Base-by-base conservation (phyloP, 2,329 filamentous ascomycete genomes). In the Aureobasidium sp. region DNA sequence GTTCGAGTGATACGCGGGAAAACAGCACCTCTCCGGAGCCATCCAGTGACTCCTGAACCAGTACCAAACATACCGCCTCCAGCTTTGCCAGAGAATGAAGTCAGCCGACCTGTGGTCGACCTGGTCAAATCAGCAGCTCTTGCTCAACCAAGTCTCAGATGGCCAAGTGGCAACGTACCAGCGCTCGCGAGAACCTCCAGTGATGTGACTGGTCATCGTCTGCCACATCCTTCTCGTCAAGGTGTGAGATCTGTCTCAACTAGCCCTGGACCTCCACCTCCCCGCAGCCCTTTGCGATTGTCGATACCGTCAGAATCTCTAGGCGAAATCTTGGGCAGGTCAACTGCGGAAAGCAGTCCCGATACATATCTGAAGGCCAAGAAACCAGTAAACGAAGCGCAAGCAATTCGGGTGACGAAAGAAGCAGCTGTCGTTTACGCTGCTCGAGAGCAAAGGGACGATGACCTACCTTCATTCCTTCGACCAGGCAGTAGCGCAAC, bases 201-300 rank as follows among this genome's bases (percentile, higher is more conserved):
- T 62, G 68, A 72, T 17, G 67, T 68, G 20, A 67, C 69, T 3
- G 67, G 68, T 2, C 57, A 71, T 41, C 68, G 69, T 26, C 55
- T 50, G 34, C 41, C 37, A 4, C 37, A 52, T 36, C 20, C 3
- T 2, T 26, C 39, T 1, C 39, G 26, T 23, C 37, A 46, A 9
- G 32, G 48, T 12, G 66, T 65, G 27, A 61, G 68, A 42, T 69
- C 67, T 37, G 50, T 70, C 17, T 69, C 69, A 0, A 67, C 71
- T 20, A 71, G 70, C 56, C 71, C 72, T 27, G 72, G 72, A 47
- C 70, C 71, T 23, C 71, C 71, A 13, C 71, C 71, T 17, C 70
- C 71, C n/a, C 68, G 67, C 9, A 73, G 70, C 56, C 71, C 72
- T 2, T 61, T 73, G 37, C 63, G 72, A 10, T 37, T 59, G 39